A percentile compares a stretch with the other conserved stretches of the same genome.
phyloP scores from a whole-genome alignment of 495 filamentous ascomycete species.

The Aspergillus bertholletiae region DNA sequence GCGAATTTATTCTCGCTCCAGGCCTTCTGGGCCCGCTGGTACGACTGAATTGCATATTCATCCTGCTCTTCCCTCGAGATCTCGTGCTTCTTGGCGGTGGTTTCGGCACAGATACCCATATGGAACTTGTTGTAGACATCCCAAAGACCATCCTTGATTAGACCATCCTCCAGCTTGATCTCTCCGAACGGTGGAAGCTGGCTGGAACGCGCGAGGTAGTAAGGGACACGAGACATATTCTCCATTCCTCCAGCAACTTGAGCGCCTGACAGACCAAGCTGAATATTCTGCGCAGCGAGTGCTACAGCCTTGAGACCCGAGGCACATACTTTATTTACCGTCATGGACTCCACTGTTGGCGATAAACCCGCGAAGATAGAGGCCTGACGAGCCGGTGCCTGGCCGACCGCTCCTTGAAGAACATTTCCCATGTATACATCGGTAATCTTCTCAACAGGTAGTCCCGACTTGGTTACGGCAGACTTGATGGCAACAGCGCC shows the following conservation, averaged over 20 bases:
- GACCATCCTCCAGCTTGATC: constrained; percentile 79
- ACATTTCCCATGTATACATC: constrained; percentile 98
- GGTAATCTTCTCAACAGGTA: constrained; percentile 72
- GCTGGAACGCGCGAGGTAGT: constrained; percentile 77
- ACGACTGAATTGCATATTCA: constrained; percentile 81
- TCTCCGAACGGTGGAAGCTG: constrained; percentile 80
- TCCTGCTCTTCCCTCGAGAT: constrained; percentile 85
- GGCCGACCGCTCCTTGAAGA: constrained; percentile 77
- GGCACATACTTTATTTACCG: constrained; percentile 96
- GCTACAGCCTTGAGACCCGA: constrained; percentile 90
- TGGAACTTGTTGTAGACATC: constrained; percentile 96
- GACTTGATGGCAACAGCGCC: constrained; percentile 87
- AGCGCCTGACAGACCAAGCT: constrained; percentile 80
- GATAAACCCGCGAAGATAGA: constrained; percentile 83
- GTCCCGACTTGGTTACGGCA: constrained; percentile 74
- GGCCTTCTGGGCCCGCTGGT: constrained; percentile 83
- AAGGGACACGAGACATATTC: constrained; percentile 92
- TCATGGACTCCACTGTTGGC: constrained; percentile 73
- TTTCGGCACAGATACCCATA: constrained; percentile 98
- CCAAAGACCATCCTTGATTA: constrained; percentile 94
- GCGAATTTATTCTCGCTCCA: constrained; percentile 77
- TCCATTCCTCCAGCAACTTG: constrained; percentile 96
- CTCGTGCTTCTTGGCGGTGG: constrained; percentile 81
- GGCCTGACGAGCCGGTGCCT: constrained; percentile 90
- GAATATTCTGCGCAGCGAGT: constrained; percentile 89